A percentile compares a stretch with the other conserved stretches of the same genome.
Evolutionary conservation across 2,329 filamentous ascomycete species (phyloP).

Genomic region (Monilinia vaccinii-corymbosi): DNA sequence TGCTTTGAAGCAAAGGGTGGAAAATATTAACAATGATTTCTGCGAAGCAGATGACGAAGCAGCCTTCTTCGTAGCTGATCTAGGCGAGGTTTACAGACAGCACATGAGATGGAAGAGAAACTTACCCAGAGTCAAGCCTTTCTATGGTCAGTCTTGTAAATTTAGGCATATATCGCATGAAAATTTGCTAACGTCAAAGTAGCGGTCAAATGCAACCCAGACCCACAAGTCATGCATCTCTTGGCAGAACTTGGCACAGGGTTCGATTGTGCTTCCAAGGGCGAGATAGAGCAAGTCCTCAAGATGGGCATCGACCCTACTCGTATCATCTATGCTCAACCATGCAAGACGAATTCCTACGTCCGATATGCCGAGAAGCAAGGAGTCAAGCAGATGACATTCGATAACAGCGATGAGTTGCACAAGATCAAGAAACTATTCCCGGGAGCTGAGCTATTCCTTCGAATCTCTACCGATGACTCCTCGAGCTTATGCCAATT

Average conservation of each 20-base stretch:
- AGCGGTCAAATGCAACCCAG: conserved; percentile 99
- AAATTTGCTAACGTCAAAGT: conserved; percentile 15
- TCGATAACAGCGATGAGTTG: conserved; percentile 96
- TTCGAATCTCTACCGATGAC: conserved; percentile 94
- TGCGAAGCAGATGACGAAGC: conserved; percentile 94
- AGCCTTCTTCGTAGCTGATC: conserved; percentile 95
- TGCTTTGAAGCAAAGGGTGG: conserved; percentile 77
- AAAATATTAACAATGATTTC: conserved; percentile 73
- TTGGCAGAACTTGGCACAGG: conserved; percentile 83
- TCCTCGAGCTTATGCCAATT: conserved; percentile 88
- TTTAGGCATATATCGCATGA: neutral
- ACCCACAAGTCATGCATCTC: conserved; percentile 78
- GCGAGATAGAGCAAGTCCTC: conserved; percentile 89
- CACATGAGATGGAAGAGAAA: conserved; percentile 97
- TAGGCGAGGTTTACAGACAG: conserved; percentile 98
- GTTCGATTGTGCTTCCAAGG: conserved; percentile 97
- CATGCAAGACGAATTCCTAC: conserved; percentile 99
- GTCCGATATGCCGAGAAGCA: conserved; percentile 78
- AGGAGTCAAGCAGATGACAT: conserved; percentile 96
- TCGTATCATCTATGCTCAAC: conserved; percentile 97
- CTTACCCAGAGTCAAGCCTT: conserved; percentile 84
- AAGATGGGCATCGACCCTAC: conserved; percentile 72
- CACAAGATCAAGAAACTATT: conserved; percentile 94
- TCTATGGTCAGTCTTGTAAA: conserved; percentile 62
- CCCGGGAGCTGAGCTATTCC: conserved; percentile 80